These are phyloP conservation scores for Clavaria fumosa DNA, from an alignment of 768 basidiomycete species.

Conservation along the genomic window DNA sequence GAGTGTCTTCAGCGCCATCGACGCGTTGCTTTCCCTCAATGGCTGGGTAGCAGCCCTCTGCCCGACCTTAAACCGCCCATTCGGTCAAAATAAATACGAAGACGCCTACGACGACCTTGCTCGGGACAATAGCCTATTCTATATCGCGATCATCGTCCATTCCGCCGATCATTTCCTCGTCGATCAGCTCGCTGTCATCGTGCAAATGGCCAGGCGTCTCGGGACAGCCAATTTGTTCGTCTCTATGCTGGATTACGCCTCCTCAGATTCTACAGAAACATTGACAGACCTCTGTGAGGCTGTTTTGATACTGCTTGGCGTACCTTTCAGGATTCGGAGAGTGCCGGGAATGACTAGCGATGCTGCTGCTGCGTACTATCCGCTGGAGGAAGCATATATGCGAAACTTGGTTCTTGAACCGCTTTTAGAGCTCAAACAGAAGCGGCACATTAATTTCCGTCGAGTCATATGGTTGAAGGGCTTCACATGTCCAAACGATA, in stretches of 20 bases:
- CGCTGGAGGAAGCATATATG: slow-evolving; percentile 87
- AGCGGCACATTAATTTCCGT: slow-evolving; percentile 68
- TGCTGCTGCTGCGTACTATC: slow-evolving; percentile 82
- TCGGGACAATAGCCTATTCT: slow-evolving; percentile 74
- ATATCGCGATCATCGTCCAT: slow-evolving; percentile 88
- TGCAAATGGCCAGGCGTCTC: slow-evolving; percentile 84
- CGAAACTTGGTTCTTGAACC: slow-evolving; percentile 90
- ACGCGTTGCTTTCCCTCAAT: slow-evolving; percentile 87
- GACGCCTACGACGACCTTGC: slow-evolving; percentile 84
- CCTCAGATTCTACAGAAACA: slow-evolving; percentile 88
- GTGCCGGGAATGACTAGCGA: slow-evolving; percentile 89
- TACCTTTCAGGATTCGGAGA: slow-evolving; percentile 85
- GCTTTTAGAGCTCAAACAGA: slow-evolving; percentile 62
- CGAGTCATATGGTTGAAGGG: slow-evolving; percentile 97
- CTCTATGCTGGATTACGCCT: slow-evolving; percentile 95
- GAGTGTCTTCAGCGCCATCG: slow-evolving; percentile 76
- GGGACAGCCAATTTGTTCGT: slow-evolving; percentile 88
- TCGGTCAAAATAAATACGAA: slow-evolving; percentile 78
- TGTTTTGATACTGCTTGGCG: slow-evolving; percentile 81
- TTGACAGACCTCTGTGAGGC: slow-evolving; percentile 91
- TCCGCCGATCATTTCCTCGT: slow-evolving; percentile 98
- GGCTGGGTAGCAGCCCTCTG: slow-evolving; percentile 97
- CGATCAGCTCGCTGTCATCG: slow-evolving; percentile 95
- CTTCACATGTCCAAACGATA: slow-evolving; percentile 97
- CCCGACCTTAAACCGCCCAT: slow-evolving; percentile 86